Evolutionary conservation across 148 eudicot genomes (phyloP), one percentile per base, ranked within the genome.

Genomic region (Oxyria digyna): DNA sequence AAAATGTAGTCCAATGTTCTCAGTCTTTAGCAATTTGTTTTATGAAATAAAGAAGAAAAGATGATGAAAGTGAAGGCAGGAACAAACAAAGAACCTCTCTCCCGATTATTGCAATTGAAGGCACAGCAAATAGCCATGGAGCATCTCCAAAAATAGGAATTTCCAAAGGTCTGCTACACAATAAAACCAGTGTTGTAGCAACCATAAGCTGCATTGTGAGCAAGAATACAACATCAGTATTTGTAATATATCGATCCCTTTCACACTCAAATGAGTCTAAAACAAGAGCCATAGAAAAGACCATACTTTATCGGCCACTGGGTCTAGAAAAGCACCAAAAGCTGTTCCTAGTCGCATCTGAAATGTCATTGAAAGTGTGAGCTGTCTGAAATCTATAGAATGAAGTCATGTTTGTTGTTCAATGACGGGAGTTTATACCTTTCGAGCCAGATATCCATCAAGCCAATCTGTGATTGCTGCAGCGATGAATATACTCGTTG

Each of bases 381-480:
- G 8, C 12, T 13, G 33, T 29, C 7, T 57, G 64, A 57, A 21
- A 57, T 14, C 35, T 15, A 27, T 27, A 14, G 8, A 26, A 23
- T 12, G 15, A 1, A 54, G 26, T 27, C 64, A 57, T 57, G 37
- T 8, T 29, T 13, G 0, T 3, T 2, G 10, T 17, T 26, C 9
- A 6, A 71, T 40, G 41, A 12, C 21, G 31, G 12, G 26, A 71
- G 52, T 57, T 40, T 15, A 54, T 78, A 94, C 99, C 92, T 79
- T 90, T 42, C 99, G 77, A 48, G 99, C 99, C 83, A 94, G 84
- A 75, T 90, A 90, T 42, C 99, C 99, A 81, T 94, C 99, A 72
- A 94, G 97, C 99, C 99, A 94, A 85, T 94, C 97, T 23, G 99
- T 94, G 73, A 91, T 80, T 74, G 99, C 91, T 55, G 99, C 97